phyloP scores from a whole-genome alignment of 805 yeast species.

The Yarrowia divulgata region DNA sequence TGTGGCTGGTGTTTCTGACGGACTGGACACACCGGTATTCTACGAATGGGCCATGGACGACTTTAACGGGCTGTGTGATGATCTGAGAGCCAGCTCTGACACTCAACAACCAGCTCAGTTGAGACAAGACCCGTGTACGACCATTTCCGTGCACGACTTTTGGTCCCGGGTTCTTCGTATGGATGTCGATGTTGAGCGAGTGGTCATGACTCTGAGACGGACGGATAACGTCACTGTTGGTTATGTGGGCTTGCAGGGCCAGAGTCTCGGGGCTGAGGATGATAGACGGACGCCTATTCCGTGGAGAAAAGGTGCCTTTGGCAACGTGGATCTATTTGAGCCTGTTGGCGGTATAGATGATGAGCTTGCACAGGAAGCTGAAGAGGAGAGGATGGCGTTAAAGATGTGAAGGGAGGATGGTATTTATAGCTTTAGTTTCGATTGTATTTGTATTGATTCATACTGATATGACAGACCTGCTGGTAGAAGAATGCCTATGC shows the following conservation, averaged over 20 bases:
- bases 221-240: slow-evolving; percentile 8
- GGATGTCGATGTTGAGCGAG: neutral
- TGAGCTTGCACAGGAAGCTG: neutral
- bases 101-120: neutral
- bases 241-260: slow-evolving; percentile 3
- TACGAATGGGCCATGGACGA: slow-evolving; percentile 12
- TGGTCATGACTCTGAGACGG: slow-evolving; percentile 6
- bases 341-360: neutral
- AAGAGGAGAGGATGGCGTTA: neutral
- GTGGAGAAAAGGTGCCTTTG: neutral
- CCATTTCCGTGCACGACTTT: slow-evolving; percentile 6
- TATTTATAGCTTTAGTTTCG: slow-evolving; percentile 10
- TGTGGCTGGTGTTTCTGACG: neutral
- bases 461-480: no score
- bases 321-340: neutral
- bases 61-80: slow-evolving; percentile 16
- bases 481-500: no score
- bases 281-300: neutral
- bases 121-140: neutral
- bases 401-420: neutral
- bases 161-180: neutral
- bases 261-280: neutral
- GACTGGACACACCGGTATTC: neutral
- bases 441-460: neutral
- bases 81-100: slow-evolving; percentile 5